Percentiles rank a stretch among this genome's conserved stretches.
These are phyloP conservation scores for Mycena polygramma DNA, from an alignment of 768 basidiomycete species.

Conservation along the genomic window DNA sequence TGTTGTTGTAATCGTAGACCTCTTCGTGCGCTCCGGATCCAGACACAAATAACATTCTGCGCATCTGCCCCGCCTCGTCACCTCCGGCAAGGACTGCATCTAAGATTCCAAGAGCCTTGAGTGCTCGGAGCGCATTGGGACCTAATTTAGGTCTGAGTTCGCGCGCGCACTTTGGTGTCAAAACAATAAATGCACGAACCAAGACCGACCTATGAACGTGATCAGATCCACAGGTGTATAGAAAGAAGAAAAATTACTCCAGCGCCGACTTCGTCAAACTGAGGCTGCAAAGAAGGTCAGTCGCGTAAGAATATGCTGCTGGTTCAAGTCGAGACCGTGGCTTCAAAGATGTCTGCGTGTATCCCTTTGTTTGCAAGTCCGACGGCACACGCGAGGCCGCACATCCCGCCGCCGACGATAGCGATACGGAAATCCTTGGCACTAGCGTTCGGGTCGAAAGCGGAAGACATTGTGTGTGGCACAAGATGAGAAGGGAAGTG, in stretches of 20 bases:
- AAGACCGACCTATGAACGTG: too few relatives aligned
- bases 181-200: slow-evolving; percentile 45
- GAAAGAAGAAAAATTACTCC: too few relatives aligned
- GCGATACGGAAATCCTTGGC: slow-evolving; percentile 62
- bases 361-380: slow-evolving; percentile 58
- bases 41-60: slow-evolving; percentile 57
- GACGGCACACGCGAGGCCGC: slow-evolving; percentile 63
- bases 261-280: slow-evolving; percentile 68
- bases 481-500: neutral
- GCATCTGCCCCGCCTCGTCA: slow-evolving; percentile 49
- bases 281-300: slow-evolving; percentile 47
- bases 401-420: slow-evolving; percentile 69
- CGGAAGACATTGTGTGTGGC: slow-evolving; percentile 1
- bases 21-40: slow-evolving; percentile 56
- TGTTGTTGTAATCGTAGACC: slow-evolving; percentile 51
- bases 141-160: slow-evolving; percentile 45
- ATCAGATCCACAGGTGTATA: too few relatives aligned
- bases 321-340: slow-evolving; percentile 52
- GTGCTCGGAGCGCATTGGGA: slow-evolving; percentile 62
- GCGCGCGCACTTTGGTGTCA: too few relatives aligned
- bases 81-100: slow-evolving; percentile 56
- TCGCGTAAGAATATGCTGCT: neutral
- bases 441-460: neutral
- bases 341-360: slow-evolving; percentile 64
- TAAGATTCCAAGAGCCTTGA: slow-evolving; percentile 59